Evolutionary conservation across 2,329 filamentous ascomycete species (phyloP).

Genomic region (Hymenoscyphus infarciens): DNA sequence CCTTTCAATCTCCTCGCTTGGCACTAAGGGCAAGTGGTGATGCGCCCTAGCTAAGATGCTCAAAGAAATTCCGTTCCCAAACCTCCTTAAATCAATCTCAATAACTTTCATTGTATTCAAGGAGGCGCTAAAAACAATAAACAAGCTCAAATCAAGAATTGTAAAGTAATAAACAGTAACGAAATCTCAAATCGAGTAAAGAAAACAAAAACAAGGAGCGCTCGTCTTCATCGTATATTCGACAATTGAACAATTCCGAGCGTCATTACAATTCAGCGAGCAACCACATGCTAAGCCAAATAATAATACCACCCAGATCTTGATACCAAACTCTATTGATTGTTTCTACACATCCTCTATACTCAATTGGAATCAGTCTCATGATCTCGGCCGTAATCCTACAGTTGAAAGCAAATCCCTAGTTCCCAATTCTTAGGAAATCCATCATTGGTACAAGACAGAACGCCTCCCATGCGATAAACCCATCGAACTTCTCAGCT

Average conservation of each 20-base stretch:
- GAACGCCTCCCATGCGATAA: background rate
- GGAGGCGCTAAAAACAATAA: no score
- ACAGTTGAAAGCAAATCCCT: background rate
- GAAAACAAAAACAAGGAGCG: background rate
- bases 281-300: background rate
- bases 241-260: background rate
- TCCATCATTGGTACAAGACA: background rate
- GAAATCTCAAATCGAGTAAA: no score
- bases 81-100: no score
- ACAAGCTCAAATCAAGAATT: no score
- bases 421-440: background rate
- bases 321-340: background rate
- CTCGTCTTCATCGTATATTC: background rate
- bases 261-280: background rate
- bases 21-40: no score
- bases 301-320: background rate
- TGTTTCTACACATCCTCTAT: background rate
- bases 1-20: no score
- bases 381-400: background rate
- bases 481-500: background rate
- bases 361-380: background rate
- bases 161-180: no score
- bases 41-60: no score
- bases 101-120: no score
- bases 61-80: no score